Evolutionary conservation across 2,329 filamentous ascomycete species (phyloP).

Genomic region (Penicillium sp.): DNA sequence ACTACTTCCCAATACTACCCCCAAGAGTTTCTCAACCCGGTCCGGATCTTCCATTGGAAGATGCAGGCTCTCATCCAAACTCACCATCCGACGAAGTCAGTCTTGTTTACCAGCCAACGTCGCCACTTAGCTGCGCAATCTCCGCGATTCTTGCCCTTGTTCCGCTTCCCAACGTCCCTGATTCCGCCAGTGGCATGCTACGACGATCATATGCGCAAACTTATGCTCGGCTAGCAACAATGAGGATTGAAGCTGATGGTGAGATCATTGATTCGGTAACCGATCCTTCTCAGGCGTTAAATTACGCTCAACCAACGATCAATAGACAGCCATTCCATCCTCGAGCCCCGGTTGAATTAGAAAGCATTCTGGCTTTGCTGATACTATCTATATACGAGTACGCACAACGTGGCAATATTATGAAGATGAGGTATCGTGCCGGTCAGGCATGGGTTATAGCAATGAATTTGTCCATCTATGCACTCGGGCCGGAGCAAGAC

Average conservation of each 20-base stretch:
- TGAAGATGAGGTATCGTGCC: conserved; percentile 45
- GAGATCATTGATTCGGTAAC: conserved; percentile 39
- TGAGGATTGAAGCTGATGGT: conserved; percentile 39
- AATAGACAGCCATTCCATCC: conserved; percentile 36
- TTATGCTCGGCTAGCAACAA: conserved; percentile 37
- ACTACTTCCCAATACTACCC: conserved; percentile 44
- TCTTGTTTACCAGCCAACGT: conserved; percentile 34
- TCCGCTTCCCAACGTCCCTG: conserved; percentile 37
- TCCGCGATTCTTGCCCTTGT: conserved; percentile 41
- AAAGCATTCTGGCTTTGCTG: conserved; percentile 38
- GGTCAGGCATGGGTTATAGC: conserved; percentile 42
- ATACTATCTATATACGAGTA: conserved; percentile 46
- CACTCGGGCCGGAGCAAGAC: conserved; percentile 29
- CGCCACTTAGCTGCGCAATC: conserved; percentile 42
- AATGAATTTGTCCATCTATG: conserved; percentile 42
- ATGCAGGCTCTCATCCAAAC: conserved; percentile 25
- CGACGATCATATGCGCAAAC: conserved; percentile 38
- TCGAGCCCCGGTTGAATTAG: conserved; percentile 37
- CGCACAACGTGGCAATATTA: conserved; percentile 41
- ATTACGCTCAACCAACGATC: conserved; percentile 26
- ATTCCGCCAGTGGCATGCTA: conserved; percentile 32
- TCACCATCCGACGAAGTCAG: conserved; percentile 29
- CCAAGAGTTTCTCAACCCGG: conserved; percentile 28
- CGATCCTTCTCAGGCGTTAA: conserved; percentile 39
- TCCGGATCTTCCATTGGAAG: conserved; percentile 32